Conservation (phyloP, 139 green algal genomes). For the Haematococcus sp. region DNA sequence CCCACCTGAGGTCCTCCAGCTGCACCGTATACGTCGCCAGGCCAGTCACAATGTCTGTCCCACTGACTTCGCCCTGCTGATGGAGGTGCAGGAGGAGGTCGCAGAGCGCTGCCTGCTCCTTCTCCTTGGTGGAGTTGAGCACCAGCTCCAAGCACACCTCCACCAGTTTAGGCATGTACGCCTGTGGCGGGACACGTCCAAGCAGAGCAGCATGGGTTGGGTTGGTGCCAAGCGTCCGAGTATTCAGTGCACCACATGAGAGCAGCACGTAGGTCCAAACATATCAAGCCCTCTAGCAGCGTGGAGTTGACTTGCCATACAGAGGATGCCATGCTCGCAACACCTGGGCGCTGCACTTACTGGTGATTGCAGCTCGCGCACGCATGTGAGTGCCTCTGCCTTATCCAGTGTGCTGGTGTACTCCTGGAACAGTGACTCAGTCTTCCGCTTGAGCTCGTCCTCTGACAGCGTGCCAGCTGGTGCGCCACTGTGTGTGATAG, state of each 20-base stretch:
- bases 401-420: constrained; percentile 44
- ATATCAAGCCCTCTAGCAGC: too few species aligned
- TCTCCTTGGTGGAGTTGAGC: constrained; percentile 61
- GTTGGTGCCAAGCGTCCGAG: too few species aligned
- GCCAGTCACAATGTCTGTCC: constrained; percentile 49
- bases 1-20: constrained; percentile 71
- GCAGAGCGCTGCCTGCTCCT: constrained; percentile 53
- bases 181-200: neutral
- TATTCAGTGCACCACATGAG: too few species aligned
- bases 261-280: too few species aligned
- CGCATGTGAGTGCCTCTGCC: constrained; percentile 45
- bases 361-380: constrained; percentile 36
- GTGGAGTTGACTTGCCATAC: too few species aligned
- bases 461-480: constrained; percentile 11
- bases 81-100: constrained; percentile 65
- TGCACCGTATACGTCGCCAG: constrained; percentile 39
- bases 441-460: constrained; percentile 42
- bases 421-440: constrained; percentile 44
- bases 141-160: constrained; percentile 45
- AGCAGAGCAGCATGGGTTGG: too few species aligned
- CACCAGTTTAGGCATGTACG: constrained; percentile 32
- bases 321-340: too few species aligned
- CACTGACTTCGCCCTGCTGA: constrained; percentile 36
- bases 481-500: neutral
- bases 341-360: neutral